Evolutionary conservation across 371 early-diverging fungal genomes (phyloP), one percentile per base, ranked within the genome.

Genomic region (Parasitella parasitica): DNA sequence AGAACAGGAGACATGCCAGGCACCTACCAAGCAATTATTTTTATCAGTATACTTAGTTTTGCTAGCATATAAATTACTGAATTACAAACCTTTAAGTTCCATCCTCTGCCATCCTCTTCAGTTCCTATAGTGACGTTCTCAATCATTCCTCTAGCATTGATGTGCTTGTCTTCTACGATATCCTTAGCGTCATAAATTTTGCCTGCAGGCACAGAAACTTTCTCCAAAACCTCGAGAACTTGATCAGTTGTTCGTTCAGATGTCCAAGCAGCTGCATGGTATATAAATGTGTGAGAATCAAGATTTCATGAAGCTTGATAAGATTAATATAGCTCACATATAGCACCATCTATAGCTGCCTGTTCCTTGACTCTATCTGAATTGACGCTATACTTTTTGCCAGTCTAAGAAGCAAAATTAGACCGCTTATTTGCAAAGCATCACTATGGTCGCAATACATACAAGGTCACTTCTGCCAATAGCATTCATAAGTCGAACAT

Each of bases 161-260:
- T 67, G 55, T 84, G 84, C 16, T 72, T 72, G 60, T 84, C 83
- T 49, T 78, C 70, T n/a, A 81, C 73, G 37, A 84, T 76, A 61
- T 84, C 85, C 22, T 74, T 62, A n/a, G 78, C 78, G 54, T 77
- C 76, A 53, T 85, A 83, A 8, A 85, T 85, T 37, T 72, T 74
- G n/a, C 85, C 84, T 37, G 80, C 70, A 16, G 85, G 85, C 15
- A 85, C 82, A 53, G 76, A 73, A 11, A 56, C 80, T 26, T 70
- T 50, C 51, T 69, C 75, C n/a, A 85, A 63, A 6, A 39, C 50
- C n/a, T 76, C 66, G 0, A 81, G 34, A 0, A 83, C 75, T 52
- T 85, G 70, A 59, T 80, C 72, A 1, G 80, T 60, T 7, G 76
- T 71, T 24, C 64, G 64, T 8, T 62, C 63, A 11, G 67, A 63